Evolutionary conservation across 306 rosid genomes (phyloP).

Genomic region (Prunus salicina): DNA sequence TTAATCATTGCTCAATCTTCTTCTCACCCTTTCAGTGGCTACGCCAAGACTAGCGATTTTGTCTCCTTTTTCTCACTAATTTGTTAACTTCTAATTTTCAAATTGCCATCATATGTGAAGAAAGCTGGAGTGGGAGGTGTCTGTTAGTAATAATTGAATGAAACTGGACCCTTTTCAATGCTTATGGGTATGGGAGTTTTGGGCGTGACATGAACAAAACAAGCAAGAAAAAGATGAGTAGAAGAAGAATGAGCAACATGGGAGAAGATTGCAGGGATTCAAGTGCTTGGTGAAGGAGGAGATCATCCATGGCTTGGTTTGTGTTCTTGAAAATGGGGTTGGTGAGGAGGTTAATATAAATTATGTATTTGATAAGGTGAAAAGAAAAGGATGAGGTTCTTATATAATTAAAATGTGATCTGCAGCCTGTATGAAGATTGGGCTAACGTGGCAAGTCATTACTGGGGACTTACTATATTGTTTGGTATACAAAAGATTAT

Average conservation of each 20-base stretch:
- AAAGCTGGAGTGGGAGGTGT: no score
- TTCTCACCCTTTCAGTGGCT: no score
- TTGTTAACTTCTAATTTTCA: no score
- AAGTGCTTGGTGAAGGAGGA: not conserved
- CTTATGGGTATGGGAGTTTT: slow-evolving; percentile 48
- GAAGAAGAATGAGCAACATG: not conserved
- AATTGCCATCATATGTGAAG: no score
- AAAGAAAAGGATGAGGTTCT: not conserved
- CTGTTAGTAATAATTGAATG: no score
- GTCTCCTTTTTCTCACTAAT: no score
- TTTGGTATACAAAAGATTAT: no score
- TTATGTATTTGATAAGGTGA: no score
- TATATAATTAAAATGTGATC: not conserved
- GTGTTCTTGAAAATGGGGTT: not conserved
- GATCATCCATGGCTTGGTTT: slow-evolving; percentile 22
- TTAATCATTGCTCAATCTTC: no score
- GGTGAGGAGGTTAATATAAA: not conserved
- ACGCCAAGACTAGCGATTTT: no score
- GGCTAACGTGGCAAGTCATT: not conserved
- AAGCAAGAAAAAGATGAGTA: slow-evolving; percentile 6
- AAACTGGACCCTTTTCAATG: no score
- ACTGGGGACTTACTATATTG: not conserved
- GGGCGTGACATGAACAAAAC: not conserved
- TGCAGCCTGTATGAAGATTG: not conserved
- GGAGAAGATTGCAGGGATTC: slow-evolving; percentile 21